Evolutionary conservation across 257 asterid genomes (phyloP), one percentile per base, ranked within the genome.

Genomic region (Galeopsis tetrahit): DNA sequence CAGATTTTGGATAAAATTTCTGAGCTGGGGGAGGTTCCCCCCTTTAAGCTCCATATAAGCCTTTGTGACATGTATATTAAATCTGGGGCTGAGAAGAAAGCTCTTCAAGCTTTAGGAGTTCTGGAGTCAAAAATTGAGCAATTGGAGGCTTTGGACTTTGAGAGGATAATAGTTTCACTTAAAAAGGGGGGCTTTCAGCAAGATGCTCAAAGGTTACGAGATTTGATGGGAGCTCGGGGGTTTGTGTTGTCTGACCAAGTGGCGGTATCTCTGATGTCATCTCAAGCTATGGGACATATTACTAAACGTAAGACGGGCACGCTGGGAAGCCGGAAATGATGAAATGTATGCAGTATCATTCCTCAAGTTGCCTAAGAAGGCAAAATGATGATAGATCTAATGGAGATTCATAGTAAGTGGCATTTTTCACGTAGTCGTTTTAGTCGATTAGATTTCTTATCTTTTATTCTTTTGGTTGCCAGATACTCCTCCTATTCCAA

Each of bases 11-110:
- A 80, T 73, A 89, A 85, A 80, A 91, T 94, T 74, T 70, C 92
- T 1, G 84, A 82, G 69, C 84, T 49, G 64, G 90, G 93, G 5
- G 99, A 89, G 81, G 85, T 83, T 55, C 97, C 99, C 51, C 95
- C 99, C 0, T 59, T 88, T 48, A 76, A 79, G 81, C 75, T 94
- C 49, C 96, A 88, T 44, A 52, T 91, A 46, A 87, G 88, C 76
- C 91, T 94, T 42, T 94, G 97, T 75, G 93, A 82, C 56, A 87
- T 94, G 95, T 87, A 91, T 65, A 60, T 90, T 0, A 86, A 79
- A 77, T 82, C 87, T 28, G 84, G 90, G 72, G 71, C 21, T 2
- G 90, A 89, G 80, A 89, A 85, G 81, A 91, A 89, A 84, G 95
- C 93, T 32, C 86, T 91, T 69, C 95, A 94, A 83, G 86, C 92